phyloP scores from a whole-genome alignment of 2,329 filamentous ascomycete species.

The Phaeosphaeriaceae sp. region DNA sequence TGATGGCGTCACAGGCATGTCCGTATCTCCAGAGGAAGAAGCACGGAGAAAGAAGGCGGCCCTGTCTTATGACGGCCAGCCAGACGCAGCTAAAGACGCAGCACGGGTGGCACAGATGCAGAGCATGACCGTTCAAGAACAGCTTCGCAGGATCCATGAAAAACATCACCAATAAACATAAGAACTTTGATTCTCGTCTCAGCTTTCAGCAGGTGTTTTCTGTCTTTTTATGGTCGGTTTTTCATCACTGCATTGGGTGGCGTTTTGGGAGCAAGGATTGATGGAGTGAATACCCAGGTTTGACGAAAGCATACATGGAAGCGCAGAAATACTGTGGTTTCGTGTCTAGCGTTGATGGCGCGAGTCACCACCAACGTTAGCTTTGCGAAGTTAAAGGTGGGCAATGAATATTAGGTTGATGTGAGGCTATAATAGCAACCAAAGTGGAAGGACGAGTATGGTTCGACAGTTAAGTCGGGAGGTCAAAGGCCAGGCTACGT shows the following conservation, averaged over 20 bases:
- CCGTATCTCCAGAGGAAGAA: slow-evolving; percentile 74
- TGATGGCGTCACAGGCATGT: slow-evolving; percentile 72
- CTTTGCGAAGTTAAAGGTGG: background rate
- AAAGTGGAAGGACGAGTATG: too few relatives aligned
- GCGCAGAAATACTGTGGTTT: background rate
- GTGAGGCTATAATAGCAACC: background rate
- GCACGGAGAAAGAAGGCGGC: slow-evolving; percentile 79
- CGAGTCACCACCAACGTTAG: background rate
- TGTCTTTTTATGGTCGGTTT: background rate
- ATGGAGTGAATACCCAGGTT: slow-evolving; percentile 4
- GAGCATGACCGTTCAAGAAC: slow-evolving; percentile 76
- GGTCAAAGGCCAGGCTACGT: too few relatives aligned
- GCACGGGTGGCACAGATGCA: slow-evolving; percentile 60
- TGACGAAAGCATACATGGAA: background rate
- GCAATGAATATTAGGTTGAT: background rate
- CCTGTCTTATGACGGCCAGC: slow-evolving; percentile 68
- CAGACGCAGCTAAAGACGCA: slow-evolving; percentile 64
- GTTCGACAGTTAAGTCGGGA: too few relatives aligned
- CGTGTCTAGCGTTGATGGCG: background rate
- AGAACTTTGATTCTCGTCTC: background rate
- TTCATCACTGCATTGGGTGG: slow-evolving; percentile 21
- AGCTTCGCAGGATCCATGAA: slow-evolving; percentile 73
- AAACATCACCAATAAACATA: slow-evolving; percentile 48
- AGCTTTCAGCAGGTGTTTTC: background rate
- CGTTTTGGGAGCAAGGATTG: slow-evolving; percentile 12